Conservation (phyloP, 2,329 filamentous ascomycete genomes). For the Colletotrichum graminicola region DNA sequence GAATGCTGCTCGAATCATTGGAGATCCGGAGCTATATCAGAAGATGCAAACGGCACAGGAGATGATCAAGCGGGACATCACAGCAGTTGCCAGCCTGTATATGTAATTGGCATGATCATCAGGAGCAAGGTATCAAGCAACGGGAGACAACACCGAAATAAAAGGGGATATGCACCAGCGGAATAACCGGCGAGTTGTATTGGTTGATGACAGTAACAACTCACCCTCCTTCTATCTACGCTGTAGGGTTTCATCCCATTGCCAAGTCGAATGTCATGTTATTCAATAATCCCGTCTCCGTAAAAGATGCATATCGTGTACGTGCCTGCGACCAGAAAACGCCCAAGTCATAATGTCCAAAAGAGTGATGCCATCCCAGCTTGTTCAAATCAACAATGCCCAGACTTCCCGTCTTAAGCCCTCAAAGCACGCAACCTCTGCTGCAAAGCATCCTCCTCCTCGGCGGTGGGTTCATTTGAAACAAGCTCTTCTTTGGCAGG, state of each 20-base stretch:
- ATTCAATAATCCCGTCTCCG: conserved; percentile 12
- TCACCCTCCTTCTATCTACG: not conserved
- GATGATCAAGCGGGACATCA: conserved; percentile 96
- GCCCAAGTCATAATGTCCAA: conserved; percentile 23
- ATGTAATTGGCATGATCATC: conserved; percentile 67
- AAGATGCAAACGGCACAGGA: conserved; percentile 99
- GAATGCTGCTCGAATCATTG: conserved; percentile 94
- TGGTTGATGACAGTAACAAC: not conserved
- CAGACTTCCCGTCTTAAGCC: conserved; percentile 53
- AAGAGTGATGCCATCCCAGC: conserved; percentile 23
- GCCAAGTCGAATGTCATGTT: not conserved
- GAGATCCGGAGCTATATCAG: conserved; percentile 89
- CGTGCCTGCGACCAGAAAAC: conserved; percentile 23
- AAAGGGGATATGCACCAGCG: not conserved
- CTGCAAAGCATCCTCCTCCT: conserved; percentile 82
- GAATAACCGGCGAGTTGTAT: not conserved
- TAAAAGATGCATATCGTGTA: conserved; percentile 12
- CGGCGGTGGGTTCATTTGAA: conserved; percentile 76
- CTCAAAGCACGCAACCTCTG: conserved; percentile 69
- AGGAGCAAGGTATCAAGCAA: not conserved
- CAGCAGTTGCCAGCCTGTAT: conserved; percentile 88
- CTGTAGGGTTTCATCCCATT: not conserved
- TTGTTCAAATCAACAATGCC: not conserved
- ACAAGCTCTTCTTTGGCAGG: conserved; percentile 70
- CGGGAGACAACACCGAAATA: not conserved